These are phyloP conservation scores for Gossypium aridum DNA, from an alignment of 441 rosid genomes.

Conservation along the genomic window DNA sequence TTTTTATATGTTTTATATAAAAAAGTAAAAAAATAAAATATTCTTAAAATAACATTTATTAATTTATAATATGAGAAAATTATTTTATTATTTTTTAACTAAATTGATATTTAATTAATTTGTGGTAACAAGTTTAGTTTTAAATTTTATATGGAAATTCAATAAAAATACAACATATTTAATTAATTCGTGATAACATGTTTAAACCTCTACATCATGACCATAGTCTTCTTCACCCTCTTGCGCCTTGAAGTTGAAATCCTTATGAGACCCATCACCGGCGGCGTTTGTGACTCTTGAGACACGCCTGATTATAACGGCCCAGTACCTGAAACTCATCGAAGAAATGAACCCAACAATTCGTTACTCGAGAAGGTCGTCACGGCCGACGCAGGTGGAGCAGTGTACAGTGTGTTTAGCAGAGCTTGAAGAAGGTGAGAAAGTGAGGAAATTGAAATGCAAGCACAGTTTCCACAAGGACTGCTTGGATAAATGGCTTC, in stretches of 20 bases:
- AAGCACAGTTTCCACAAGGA: slow-evolving; percentile 44
- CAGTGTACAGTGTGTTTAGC: slow-evolving; percentile 39
- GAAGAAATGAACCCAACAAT: slow-evolving; percentile 33
- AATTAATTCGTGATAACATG: too few species aligned
- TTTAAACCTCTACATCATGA: slow-evolving; percentile 17
- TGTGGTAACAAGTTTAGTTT: too few species aligned
- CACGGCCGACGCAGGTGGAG: neutral
- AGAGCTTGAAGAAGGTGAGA: slow-evolving; percentile 35
- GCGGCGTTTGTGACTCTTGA: neutral
- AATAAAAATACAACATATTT: too few species aligned
- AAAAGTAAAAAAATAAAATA: too few species aligned
- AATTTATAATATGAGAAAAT: too few species aligned
- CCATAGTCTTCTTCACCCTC: slow-evolving; percentile 32
- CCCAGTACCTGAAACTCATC: slow-evolving; percentile 28
- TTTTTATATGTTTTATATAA: too few species aligned
- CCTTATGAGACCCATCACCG: slow-evolving; percentile 26
- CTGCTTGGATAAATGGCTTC: slow-evolving; percentile 49
- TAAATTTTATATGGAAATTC: too few species aligned
- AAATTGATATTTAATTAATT: too few species aligned
- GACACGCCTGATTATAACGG: slow-evolving; percentile 14
- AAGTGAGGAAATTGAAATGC: slow-evolving; percentile 31
- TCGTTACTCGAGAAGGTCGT: slow-evolving; percentile 9
- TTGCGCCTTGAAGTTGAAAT: slow-evolving; percentile 20
- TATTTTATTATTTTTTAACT: too few species aligned
- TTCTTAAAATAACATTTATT: too few species aligned